These are phyloP conservation scores for Lolium rigidum DNA, from an alignment of 176 grass and related monocot genomes.

Conservation along the genomic window DNA sequence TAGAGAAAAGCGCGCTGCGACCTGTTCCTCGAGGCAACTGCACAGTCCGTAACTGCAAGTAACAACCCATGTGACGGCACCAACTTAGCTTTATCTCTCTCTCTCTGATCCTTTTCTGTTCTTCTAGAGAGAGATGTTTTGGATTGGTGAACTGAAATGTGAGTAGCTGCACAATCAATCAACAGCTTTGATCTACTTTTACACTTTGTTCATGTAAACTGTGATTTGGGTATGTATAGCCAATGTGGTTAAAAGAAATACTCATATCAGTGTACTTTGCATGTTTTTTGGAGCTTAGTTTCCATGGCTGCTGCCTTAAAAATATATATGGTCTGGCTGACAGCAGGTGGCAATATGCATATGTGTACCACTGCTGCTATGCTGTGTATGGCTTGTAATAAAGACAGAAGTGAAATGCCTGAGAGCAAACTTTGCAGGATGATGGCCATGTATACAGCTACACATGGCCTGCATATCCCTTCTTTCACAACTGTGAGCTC, in stretches of 20 bases:
- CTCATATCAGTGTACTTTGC: neutral
- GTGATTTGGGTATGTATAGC: neutral
- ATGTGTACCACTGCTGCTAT: slow-evolving; percentile 1
- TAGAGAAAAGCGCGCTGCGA: slow-evolving; percentile 39
- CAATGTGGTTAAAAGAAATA: neutral
- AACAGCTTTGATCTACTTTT: neutral
- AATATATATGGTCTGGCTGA: slow-evolving; percentile 1
- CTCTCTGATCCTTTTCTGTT: neutral
- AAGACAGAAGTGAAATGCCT: slow-evolving; percentile 5
- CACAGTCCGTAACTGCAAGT: slow-evolving; percentile 53
- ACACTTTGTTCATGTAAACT: neutral
- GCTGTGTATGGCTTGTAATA: slow-evolving; percentile 2
- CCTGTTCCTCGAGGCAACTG: slow-evolving; percentile 47
- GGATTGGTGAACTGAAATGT: slow-evolving; percentile 29
- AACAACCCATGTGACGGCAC: slow-evolving; percentile 58
- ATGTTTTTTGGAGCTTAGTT: neutral
- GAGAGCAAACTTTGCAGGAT: slow-evolving; percentile 33
- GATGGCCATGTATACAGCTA: slow-evolving; percentile 1
- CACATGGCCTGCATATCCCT: neutral
- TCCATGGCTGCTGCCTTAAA: slow-evolving; percentile 23
- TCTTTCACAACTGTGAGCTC: neutral
- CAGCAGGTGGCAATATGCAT: slow-evolving; percentile 16
- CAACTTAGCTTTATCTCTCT: neutral
- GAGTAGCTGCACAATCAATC: neutral
- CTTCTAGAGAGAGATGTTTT: slow-evolving; percentile 21